A percentile compares a stretch with the other conserved stretches of the same genome.
These are phyloP conservation scores for Trypanosoma avium DNA, from an alignment of 208 protist genomes.

Conservation along the genomic window DNA sequence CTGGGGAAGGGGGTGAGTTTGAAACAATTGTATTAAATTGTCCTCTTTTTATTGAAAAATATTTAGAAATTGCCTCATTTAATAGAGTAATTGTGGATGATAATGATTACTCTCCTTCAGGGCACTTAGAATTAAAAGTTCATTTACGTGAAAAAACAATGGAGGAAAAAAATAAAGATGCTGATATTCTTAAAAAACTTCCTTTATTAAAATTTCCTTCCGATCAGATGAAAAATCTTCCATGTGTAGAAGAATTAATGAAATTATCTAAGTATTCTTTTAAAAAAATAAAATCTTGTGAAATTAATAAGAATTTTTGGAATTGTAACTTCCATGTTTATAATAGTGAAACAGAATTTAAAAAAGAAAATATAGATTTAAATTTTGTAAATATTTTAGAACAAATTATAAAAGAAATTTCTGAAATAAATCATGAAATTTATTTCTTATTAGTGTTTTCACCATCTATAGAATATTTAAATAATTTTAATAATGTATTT, in stretches of 20 bases:
- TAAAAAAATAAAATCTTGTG: slow-evolving; percentile 1
- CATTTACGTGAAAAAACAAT: slow-evolving; percentile 37
- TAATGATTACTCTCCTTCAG: slow-evolving; percentile 76
- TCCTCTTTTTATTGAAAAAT: slow-evolving; percentile 78
- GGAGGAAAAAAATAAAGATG: slow-evolving; percentile 34
- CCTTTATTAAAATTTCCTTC: slow-evolving; percentile 33
- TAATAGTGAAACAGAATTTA: not conserved
- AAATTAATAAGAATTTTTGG: slow-evolving; percentile 9
- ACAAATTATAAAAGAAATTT: slow-evolving; percentile 8
- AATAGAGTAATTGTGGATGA: slow-evolving; percentile 74
- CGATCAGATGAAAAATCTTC: slow-evolving; percentile 36
- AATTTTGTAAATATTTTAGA: slow-evolving; percentile 3
- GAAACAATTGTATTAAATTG: slow-evolving; percentile 98
- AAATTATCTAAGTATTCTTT: too few relatives aligned
- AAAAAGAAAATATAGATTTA: not conserved
- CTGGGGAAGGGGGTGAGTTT: slow-evolving; percentile 99
- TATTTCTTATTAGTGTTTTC: slow-evolving; percentile 27
- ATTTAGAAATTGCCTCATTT: slow-evolving; percentile 37
- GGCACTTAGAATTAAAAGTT: slow-evolving; percentile 57
- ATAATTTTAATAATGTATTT: slow-evolving; percentile 10
- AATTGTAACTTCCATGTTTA: slow-evolving; percentile 6
- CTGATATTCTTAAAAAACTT: slow-evolving; percentile 35
- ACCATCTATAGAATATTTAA: slow-evolving; percentile 13
- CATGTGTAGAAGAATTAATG: not conserved
- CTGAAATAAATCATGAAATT: not conserved